Evolutionary conservation across 768 basidiomycete species (phyloP).

Genomic region (Tulasnella sp.): DNA sequence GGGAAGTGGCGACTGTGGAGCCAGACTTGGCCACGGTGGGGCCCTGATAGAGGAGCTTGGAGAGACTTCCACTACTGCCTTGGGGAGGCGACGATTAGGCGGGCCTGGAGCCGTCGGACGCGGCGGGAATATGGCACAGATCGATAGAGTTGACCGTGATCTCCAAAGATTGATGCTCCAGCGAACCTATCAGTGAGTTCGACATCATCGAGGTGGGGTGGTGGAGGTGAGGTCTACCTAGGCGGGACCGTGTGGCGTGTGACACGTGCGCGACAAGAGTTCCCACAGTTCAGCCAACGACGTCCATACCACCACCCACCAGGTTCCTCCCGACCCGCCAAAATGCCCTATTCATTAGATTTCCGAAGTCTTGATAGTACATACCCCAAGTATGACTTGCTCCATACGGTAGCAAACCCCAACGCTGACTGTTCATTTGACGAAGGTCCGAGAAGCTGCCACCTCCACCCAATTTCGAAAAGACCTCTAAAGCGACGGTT

Average conservation of each 20-base stretch:
- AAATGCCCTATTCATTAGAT: constrained; percentile 13
- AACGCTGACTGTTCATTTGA: background rate
- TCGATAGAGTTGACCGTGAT: too few relatives aligned
- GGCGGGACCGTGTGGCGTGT: background rate
- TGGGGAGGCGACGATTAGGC: too few relatives aligned
- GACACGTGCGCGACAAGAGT: background rate
- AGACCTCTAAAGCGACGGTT: background rate
- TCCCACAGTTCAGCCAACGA: background rate
- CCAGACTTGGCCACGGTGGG: background rate
- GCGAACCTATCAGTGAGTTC: background rate
- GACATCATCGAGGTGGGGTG: background rate
- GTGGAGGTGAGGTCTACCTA: background rate
- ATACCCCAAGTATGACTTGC: background rate
- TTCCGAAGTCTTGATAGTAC: background rate
- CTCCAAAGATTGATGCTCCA: too few relatives aligned
- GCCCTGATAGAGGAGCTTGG: too few relatives aligned
- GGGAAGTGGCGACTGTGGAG: background rate
- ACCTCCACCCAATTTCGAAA: constrained; percentile 23
- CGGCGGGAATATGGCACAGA: too few relatives aligned
- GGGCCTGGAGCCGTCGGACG: too few relatives aligned
- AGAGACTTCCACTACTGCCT: too few relatives aligned
- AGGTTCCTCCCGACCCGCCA: background rate
- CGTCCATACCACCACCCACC: background rate
- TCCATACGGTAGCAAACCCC: background rate
- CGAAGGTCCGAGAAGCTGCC: constrained; percentile 10